phyloP scores from a whole-genome alignment of 2,329 filamentous ascomycete species.

The Geosmithia morbida region DNA sequence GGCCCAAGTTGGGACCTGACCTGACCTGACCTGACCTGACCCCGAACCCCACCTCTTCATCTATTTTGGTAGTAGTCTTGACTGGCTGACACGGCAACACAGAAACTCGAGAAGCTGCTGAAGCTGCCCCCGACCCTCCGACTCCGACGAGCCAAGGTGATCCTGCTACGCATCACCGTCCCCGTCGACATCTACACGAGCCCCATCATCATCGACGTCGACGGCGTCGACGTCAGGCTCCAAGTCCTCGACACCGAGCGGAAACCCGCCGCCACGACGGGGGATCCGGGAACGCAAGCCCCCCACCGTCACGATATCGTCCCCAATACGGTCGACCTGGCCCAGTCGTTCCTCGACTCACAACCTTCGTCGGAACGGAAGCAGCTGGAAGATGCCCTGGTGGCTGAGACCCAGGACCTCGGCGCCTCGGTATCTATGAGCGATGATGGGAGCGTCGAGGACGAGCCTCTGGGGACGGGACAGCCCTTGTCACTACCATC shows the following conservation, averaged over 20 bases:
- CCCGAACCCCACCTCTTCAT: not conserved
- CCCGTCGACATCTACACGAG: conserved; percentile 80
- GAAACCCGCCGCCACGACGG: conserved; percentile 10
- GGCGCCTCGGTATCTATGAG: conserved; percentile 45
- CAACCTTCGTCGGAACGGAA: conserved; percentile 51
- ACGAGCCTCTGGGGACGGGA: conserved; percentile 50
- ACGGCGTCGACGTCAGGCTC: conserved; percentile 63
- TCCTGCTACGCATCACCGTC: conserved; percentile 65
- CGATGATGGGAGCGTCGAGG: conserved; percentile 49
- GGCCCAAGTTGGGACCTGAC: no score
- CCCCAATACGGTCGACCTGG: conserved; percentile 58
- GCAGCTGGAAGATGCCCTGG: conserved; percentile 54
- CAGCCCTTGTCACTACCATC: conserved; percentile 52
- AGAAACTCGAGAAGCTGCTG: conserved; percentile 69
- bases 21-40: not conserved
- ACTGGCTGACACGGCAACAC: conserved; percentile 1
- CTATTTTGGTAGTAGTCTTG: not conserved
- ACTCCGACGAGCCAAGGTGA: conserved; percentile 60
- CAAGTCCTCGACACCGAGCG: conserved; percentile 28
- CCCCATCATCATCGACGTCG: conserved; percentile 67
- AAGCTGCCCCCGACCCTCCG: conserved; percentile 59
- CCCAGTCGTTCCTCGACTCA: conserved; percentile 63
- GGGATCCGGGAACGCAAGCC: conserved; percentile 24
- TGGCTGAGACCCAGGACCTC: conserved; percentile 46
- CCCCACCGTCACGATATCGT: conserved; percentile 23